phyloP scores from a whole-genome alignment of 495 filamentous ascomycete genomes.

The Aspergillus hancockii region DNA sequence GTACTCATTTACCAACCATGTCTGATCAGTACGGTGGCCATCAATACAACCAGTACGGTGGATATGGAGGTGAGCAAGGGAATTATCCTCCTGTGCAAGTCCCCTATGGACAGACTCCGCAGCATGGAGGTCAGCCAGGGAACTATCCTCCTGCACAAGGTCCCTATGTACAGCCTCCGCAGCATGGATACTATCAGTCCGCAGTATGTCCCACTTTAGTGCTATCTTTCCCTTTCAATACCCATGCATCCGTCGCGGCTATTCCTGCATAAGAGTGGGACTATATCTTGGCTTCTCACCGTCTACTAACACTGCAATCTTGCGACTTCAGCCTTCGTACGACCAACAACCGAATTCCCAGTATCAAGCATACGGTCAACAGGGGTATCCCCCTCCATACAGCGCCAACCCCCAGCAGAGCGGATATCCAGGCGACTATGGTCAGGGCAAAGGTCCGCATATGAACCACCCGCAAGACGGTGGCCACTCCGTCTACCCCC shows the following conservation, averaged over 20 bases:
- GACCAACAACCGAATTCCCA: slow-evolving; percentile 22
- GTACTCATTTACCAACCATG: slow-evolving; percentile 15
- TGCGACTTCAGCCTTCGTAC: slow-evolving; percentile 25
- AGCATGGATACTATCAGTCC: slow-evolving; percentile 31
- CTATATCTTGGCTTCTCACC: neutral
- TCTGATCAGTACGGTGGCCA: slow-evolving; percentile 17
- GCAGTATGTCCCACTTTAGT: slow-evolving; percentile 20
- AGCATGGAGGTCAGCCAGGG: slow-evolving; percentile 24
- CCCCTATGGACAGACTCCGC: slow-evolving; percentile 27
- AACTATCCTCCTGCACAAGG: slow-evolving; percentile 25
- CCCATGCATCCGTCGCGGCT: slow-evolving; percentile 2
- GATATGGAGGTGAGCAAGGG: slow-evolving; percentile 20
- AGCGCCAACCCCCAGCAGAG: slow-evolving; percentile 18
- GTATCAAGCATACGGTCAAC: slow-evolving; percentile 26
- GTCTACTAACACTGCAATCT: neutral
- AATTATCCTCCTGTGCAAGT: slow-evolving; percentile 25
- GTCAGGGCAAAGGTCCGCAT: slow-evolving; percentile 19
- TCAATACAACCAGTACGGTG: slow-evolving; percentile 18
- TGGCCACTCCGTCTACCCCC: slow-evolving; percentile 35
- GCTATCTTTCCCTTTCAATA: neutral
- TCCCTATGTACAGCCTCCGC: slow-evolving; percentile 27
- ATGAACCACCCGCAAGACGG: slow-evolving; percentile 25
- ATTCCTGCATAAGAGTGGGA: neutral
- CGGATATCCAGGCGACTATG: slow-evolving; percentile 20
- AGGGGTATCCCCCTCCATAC: slow-evolving; percentile 23